Percentiles rank a stretch among this genome's conserved stretches.
phyloP scores from a whole-genome alignment of 495 filamentous ascomycete species.

The Cercophora sp. region DNA sequence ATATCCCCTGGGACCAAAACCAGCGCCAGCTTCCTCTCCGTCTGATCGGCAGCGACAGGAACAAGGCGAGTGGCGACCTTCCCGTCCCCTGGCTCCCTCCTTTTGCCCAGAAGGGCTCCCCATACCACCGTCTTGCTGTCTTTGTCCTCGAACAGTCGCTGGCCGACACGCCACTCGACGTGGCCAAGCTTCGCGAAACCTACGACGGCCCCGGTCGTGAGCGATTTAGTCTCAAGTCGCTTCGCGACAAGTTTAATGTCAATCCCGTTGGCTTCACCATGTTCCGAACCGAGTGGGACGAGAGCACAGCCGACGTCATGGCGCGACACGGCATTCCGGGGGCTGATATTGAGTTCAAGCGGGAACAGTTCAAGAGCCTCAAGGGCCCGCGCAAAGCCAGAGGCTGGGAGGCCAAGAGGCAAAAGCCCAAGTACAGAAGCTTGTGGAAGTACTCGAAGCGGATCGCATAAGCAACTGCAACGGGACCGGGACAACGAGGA shows the following conservation, averaged over 20 bases:
- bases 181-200: slow-evolving; percentile 51
- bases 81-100: slow-evolving; percentile 81
- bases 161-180: slow-evolving; percentile 60
- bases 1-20: slow-evolving; percentile 51
- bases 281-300: slow-evolving; percentile 89
- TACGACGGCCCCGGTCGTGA: slow-evolving; percentile 48
- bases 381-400: slow-evolving; percentile 49
- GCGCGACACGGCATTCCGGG: slow-evolving; percentile 66
- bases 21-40: slow-evolving; percentile 46
- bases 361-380: slow-evolving; percentile 54
- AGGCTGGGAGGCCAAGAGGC: slow-evolving; percentile 56
- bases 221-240: slow-evolving; percentile 65
- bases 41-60: slow-evolving; percentile 22
- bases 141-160: slow-evolving; percentile 86
- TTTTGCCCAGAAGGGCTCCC: slow-evolving; percentile 80
- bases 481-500: too few relatives aligned
- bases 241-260: slow-evolving; percentile 63
- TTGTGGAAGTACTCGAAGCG: slow-evolving; percentile 53
- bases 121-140: slow-evolving; percentile 82
- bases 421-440: slow-evolving; percentile 50
- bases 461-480: slow-evolving; percentile 23
- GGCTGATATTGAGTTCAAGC: slow-evolving; percentile 78
- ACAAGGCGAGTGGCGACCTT: slow-evolving; percentile 43
- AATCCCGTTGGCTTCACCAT: slow-evolving; percentile 75
- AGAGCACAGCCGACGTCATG: slow-evolving; percentile 82